Evolutionary conservation across 306 rosid species (phyloP).

Genomic region (Malus orientalis): DNA sequence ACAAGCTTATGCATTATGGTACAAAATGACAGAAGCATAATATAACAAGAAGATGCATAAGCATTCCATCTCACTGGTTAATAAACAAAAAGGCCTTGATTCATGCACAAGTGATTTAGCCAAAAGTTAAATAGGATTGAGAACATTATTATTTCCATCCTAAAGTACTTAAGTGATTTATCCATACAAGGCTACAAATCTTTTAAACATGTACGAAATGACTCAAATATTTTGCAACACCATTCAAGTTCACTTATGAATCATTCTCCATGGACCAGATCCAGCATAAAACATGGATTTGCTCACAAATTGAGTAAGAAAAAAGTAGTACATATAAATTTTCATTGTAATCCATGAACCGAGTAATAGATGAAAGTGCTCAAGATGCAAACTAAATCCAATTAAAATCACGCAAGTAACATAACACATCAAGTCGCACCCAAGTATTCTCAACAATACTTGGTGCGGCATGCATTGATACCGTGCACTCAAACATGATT

Average conservation of each 20-base stretch:
- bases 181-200: background rate
- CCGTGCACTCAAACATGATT: background rate
- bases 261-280: background rate
- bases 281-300: background rate
- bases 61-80: background rate
- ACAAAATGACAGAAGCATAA: background rate
- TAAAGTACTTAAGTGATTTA: background rate
- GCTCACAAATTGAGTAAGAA: background rate
- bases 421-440: background rate
- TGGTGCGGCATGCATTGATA: background rate
- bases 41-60: background rate
- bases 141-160: background rate
- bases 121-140: background rate
- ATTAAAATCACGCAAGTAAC: background rate
- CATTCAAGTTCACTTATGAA: background rate
- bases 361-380: background rate
- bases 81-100: background rate
- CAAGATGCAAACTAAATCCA: background rate
- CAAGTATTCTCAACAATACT: background rate
- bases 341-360: background rate
- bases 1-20: constrained; percentile 7
- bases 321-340: background rate
- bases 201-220: background rate
- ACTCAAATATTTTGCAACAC: background rate
- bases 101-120: background rate